Evolutionary conservation across 2,329 filamentous ascomycete genomes (phyloP), one percentile per base, ranked within the genome.

Genomic region (Penicillium aurantiogriseum): DNA sequence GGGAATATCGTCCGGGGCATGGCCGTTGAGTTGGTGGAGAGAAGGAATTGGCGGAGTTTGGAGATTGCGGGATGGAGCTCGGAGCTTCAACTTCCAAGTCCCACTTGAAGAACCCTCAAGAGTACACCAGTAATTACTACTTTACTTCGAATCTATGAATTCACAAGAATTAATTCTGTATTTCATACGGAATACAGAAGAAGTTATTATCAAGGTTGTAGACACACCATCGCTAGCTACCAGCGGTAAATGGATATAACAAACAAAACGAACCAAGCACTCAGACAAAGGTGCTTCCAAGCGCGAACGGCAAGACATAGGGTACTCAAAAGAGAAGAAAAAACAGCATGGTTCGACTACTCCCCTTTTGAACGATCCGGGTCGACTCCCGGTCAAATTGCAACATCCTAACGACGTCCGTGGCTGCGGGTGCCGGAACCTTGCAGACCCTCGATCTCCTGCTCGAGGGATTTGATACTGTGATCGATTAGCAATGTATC

Each of bases 381-480:
- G 56, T 53, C 48, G 59, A 52, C 47, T 45, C 61, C 62, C 55
- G 60, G 45, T 49, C 59, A 39, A 56, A 56, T 47, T 46, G 49
- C 49, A 61, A 54, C 53, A 66, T 61, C 50, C 76, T 92, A 96
- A 79, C 92, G 92, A 78, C 92, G 91, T 71, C 92, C 92, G 76
- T 94, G 90, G 81, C 90, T 95, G 81, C 92, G 90, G 74, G 91
- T 90, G 73, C 91, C 86, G 74, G 85, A 91, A 76, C 91, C 91
- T 80, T 97, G 93, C 86, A 97, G 90, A 68, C 86, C 81, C 80
- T 99, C 94, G 73, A 99, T 88, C 75, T 99, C 94, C 67, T 85
- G 82, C 81, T 99, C 94, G 66, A 81, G 74, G 51, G 77, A 71
- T 71, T 81, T 81, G 76, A 81, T 81, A 23, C 77, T 80, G 62